Evolutionary conservation across 192 early-diverging fungal species (phyloP), one percentile per base, ranked within the genome.

Genomic region (Physocladia obscura): DNA sequence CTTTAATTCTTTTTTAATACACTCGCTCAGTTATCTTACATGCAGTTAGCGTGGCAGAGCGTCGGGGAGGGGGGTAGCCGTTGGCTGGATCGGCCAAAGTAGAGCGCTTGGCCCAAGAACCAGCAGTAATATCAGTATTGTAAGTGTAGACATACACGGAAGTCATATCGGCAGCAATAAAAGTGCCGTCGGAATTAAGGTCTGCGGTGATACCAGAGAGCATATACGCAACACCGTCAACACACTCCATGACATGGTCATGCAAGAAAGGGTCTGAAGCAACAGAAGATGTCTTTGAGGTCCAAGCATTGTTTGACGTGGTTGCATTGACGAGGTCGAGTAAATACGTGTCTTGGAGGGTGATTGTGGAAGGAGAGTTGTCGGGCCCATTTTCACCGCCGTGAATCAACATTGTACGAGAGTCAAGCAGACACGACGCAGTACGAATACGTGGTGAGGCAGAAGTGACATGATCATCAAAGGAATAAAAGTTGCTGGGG

Each of bases 21-120:
- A n/a, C n/a, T n/a, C n/a, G n/a, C n/a, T n/a, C n/a, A n/a, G n/a
- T n/a, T n/a, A n/a, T 4, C 30, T 39, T 56, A 68, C 65, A 17
- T n/a, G 65, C 34, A 13, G 65, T 68, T 37, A 68, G 56, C 26
- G 65, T 56, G 13, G 52, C 65, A 35, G 65, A 54, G 29, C 65
- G 50, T 13, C 65, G 27, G 4, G 65, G 65, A 26, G 37, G 5
- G 2, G 65, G 65, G 29, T 34, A 54, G 1, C 65, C 65, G 21
- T 68, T 19, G 11, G 49, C 5, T 1, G 52, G n/a, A 51, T 34
- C 32, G 4, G 49, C 8, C 6, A 26, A 19, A 15, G 51, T 15
- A 2, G 31, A 11, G 4, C 21, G 13, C 11, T 30, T 52, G 11
- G 27, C 48, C 65, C 65, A 68, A 19, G 52, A 36, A 21, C 65